phyloP scores from a whole-genome alignment of 2,329 filamentous ascomycete genomes.

The Gliomastix tumulicola region DNA sequence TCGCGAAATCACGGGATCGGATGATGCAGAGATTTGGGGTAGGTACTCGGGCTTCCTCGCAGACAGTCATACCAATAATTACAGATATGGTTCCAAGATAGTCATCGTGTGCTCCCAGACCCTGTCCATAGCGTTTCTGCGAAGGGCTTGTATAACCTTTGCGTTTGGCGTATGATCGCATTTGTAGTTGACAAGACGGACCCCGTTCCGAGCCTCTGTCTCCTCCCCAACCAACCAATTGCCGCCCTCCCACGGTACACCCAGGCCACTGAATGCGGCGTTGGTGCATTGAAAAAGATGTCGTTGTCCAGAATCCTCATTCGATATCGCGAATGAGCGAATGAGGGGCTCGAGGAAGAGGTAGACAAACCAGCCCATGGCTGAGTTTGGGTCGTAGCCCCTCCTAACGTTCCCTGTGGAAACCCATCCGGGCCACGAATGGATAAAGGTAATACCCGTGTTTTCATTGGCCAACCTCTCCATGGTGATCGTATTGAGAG shows the following conservation, averaged over 20 bases:
- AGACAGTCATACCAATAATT: no score
- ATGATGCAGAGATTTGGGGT: no score
- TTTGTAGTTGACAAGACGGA: neutral
- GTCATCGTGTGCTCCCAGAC: neutral
- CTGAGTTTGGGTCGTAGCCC: conserved; percentile 5
- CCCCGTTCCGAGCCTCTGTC: no score
- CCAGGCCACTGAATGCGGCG: neutral
- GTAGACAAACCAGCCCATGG: neutral
- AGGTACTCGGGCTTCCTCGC: no score
- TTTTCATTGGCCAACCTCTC: conserved; percentile 14
- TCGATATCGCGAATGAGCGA: neutral
- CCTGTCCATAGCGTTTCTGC: neutral
- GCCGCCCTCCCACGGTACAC: neutral
- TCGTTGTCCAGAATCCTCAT: neutral
- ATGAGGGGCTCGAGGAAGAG: neutral
- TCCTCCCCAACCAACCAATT: no score
- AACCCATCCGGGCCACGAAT: conserved; percentile 18
- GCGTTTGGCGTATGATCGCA: neutral
- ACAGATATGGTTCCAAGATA: conserved; percentile 1
- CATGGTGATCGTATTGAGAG: conserved; percentile 15
- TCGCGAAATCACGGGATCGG: no score
- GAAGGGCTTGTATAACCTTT: neutral
- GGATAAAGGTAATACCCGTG: conserved; percentile 14
- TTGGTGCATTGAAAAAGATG: neutral
- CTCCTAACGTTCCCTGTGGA: conserved; percentile 17